Evolutionary conservation across 805 yeast species (phyloP).

Genomic region (Teunomyces aglyptinius): DNA sequence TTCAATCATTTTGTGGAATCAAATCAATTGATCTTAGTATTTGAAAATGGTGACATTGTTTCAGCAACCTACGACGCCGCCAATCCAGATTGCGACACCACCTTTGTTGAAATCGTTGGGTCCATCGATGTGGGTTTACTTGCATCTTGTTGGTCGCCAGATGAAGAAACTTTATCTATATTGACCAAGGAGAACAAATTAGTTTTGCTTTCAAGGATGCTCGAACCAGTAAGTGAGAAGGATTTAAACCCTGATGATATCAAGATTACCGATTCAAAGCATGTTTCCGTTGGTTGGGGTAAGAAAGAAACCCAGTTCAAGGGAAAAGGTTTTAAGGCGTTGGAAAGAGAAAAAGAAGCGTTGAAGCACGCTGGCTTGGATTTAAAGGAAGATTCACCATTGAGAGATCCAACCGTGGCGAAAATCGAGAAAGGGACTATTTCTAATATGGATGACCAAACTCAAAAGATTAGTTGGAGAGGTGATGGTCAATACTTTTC

Average conservation of each 20-base stretch:
- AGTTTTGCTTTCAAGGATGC: conserved; percentile 65
- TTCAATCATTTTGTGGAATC: conserved; percentile 70
- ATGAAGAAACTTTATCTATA: conserved; percentile 79
- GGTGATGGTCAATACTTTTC: conserved; percentile 89
- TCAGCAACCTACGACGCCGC: conserved; percentile 59
- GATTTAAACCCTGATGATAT: conserved; percentile 61
- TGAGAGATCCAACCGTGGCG: conserved; percentile 87
- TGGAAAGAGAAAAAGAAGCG: conserved; percentile 52
- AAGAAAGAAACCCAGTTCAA: conserved; percentile 93
- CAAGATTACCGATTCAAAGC: conserved; percentile 56
- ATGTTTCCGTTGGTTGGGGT: conserved; percentile 99
- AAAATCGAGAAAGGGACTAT: conserved; percentile 67
- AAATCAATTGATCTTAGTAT: conserved; percentile 63
- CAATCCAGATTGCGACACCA: conserved; percentile 46
- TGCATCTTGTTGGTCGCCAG: conserved; percentile 85
- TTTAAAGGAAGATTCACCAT: conserved; percentile 52
- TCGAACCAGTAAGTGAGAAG: conserved; percentile 76
- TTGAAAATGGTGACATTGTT: conserved; percentile 73
- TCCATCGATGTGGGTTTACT: conserved; percentile 72
- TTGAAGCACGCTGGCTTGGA: conserved; percentile 67
- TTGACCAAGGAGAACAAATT: conserved; percentile 62
- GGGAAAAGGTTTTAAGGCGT: conserved; percentile 85
- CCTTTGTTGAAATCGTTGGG: conserved; percentile 76
- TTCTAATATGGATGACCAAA: conserved; percentile 51
- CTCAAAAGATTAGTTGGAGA: conserved; percentile 76